phyloP scores from a whole-genome alignment of 2,329 filamentous ascomycete species.

The Botrytis galanthina region DNA sequence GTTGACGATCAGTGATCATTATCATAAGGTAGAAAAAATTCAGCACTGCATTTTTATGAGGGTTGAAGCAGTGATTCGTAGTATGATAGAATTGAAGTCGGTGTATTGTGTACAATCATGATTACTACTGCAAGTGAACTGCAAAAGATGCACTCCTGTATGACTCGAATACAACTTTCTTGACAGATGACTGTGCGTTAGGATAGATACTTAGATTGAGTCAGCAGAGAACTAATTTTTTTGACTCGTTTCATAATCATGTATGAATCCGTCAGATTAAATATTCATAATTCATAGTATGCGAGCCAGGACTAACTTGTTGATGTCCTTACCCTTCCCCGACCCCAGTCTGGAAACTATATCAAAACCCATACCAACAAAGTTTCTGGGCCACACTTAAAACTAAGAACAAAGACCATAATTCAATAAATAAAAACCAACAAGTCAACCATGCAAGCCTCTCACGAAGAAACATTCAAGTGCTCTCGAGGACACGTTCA shows the following conservation, averaged over 20 bases:
- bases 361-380: background rate
- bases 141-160: background rate
- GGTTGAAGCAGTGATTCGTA: background rate
- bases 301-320: background rate
- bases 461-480: fast-evolving
- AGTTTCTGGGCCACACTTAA: no score
- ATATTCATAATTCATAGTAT: background rate
- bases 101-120: background rate
- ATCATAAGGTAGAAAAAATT: background rate
- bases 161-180: background rate
- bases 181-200: background rate
- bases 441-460: background rate
- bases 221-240: no score
- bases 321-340: no score
- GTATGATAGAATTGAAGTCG: background rate
- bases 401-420: background rate
- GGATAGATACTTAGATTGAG: background rate
- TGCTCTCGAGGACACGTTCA: background rate
- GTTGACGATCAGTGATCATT: background rate
- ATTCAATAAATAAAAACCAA: background rate
- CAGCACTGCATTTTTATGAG: background rate
- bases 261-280: background rate
- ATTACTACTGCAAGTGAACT: background rate
- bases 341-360: background rate
- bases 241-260: background rate